Percentiles rank a stretch among this genome's conserved stretches.
Evolutionary conservation across 495 filamentous ascomycete genomes (phyloP).

Genomic region (Rostrohypoxylon terebratum): DNA sequence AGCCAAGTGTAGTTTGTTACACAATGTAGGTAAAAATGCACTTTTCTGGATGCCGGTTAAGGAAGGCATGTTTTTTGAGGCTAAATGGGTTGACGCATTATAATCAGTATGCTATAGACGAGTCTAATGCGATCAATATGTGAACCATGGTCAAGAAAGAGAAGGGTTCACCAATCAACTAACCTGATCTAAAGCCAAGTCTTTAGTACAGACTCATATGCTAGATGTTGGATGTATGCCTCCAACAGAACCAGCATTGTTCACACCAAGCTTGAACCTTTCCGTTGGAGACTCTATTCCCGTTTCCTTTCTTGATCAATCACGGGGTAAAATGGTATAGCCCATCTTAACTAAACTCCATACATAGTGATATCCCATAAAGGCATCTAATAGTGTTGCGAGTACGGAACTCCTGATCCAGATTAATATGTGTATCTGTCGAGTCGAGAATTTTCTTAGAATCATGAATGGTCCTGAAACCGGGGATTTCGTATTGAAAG

Average conservation of each 20-base stretch:
- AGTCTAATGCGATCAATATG: constrained; percentile 14
- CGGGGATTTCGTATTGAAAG: background rate
- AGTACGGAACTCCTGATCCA: background rate
- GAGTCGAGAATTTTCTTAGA: background rate
- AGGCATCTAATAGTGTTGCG: background rate
- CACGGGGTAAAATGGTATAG: background rate
- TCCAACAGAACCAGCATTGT: background rate
- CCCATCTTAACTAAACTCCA: background rate
- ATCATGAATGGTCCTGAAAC: background rate
- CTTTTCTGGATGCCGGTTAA: constrained; percentile 9
- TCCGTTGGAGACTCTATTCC: background rate
- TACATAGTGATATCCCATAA: background rate
- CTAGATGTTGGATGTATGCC: background rate
- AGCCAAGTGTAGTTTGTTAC: background rate
- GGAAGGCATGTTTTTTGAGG: constrained; percentile 15
- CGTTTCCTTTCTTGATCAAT: background rate
- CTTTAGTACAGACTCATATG: background rate
- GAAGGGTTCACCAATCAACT: background rate
- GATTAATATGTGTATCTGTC: background rate
- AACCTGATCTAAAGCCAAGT: background rate
- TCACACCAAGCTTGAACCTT: background rate
- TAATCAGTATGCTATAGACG: constrained; percentile 8
- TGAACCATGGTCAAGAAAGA: background rate
- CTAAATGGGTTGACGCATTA: constrained; percentile 20
- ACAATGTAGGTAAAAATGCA: constrained; percentile 5